Conservation (phyloP, 202 grass and related monocot species). For the Saccharum hybrid region DNA sequence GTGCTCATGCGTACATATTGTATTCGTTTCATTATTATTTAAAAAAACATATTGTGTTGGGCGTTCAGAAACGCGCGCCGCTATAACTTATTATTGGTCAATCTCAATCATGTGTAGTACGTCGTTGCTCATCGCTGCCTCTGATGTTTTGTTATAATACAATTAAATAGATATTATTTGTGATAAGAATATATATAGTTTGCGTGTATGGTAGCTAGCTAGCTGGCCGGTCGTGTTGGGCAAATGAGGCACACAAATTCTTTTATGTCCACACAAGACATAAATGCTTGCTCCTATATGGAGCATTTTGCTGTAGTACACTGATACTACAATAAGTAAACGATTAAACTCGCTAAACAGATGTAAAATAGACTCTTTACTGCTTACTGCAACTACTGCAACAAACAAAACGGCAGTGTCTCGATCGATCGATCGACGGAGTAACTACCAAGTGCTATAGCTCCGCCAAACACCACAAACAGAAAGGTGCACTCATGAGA, state of each 20-base stretch:
- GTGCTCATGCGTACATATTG: not conserved
- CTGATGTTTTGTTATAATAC: not conserved
- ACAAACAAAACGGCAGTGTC: not conserved
- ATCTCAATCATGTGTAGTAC: slow-evolving; percentile 25
- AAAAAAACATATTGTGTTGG: not conserved
- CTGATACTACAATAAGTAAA: no score
- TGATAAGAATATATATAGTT: not conserved
- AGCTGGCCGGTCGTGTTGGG: not conserved
- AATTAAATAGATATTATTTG: not conserved
- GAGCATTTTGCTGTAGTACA: no score
- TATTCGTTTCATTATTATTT: not conserved
- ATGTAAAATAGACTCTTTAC: no score
- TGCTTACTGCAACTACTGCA: not conserved
- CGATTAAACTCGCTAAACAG: no score
- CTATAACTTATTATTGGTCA: not conserved
- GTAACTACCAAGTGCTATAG: no score
- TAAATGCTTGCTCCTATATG: no score
- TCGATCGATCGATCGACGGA: no score
- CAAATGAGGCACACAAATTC: not conserved
- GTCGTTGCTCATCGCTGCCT: not conserved
- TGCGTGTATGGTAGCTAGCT: not conserved
- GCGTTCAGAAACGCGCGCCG: not conserved
- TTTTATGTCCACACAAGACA: not conserved
- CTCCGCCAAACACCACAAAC: not conserved
- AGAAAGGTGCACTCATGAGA: not conserved